These are phyloP conservation scores for Sedum album DNA, from an alignment of 164 flowering plant species.

Conservation along the genomic window DNA sequence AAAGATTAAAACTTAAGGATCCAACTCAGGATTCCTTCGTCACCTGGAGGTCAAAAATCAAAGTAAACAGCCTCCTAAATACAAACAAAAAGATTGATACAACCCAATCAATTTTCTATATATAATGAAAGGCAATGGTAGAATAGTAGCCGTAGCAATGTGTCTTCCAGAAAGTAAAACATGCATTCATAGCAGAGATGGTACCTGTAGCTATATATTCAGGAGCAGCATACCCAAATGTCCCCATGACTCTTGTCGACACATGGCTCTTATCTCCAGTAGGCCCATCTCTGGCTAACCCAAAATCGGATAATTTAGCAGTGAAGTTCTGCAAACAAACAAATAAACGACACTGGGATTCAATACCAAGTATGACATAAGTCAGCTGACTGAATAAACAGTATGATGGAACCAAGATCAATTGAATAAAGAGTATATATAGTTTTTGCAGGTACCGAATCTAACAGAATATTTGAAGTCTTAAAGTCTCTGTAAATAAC, in stretches of 20 bases:
- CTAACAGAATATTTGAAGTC: slow-evolving; percentile 55
- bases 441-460: slow-evolving; percentile 26
- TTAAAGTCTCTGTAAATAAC: slow-evolving; percentile 60
- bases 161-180: not conserved
- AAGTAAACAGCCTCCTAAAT: not conserved
- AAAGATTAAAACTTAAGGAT: not conserved
- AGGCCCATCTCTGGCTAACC: slow-evolving; percentile 71
- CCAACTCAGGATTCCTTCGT: not conserved
- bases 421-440: not conserved
- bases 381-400: no score
- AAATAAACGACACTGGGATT: not conserved
- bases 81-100: not conserved
- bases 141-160: no score
- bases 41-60: not conserved
- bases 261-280: slow-evolving; percentile 62
- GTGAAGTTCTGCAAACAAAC: slow-evolving; percentile 36
- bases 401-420: not conserved
- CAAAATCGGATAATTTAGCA: slow-evolving; percentile 77
- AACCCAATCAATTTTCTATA: not conserved
- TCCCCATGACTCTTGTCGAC: slow-evolving; percentile 74
- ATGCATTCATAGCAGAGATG: not conserved
- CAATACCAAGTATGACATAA: no score
- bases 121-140: not conserved
- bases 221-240: slow-evolving; percentile 74
- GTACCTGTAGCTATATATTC: slow-evolving; percentile 68